These are phyloP conservation scores for Calonectria multiphialidica DNA, from an alignment of 2,329 filamentous ascomycete genomes.

Conservation along the genomic window DNA sequence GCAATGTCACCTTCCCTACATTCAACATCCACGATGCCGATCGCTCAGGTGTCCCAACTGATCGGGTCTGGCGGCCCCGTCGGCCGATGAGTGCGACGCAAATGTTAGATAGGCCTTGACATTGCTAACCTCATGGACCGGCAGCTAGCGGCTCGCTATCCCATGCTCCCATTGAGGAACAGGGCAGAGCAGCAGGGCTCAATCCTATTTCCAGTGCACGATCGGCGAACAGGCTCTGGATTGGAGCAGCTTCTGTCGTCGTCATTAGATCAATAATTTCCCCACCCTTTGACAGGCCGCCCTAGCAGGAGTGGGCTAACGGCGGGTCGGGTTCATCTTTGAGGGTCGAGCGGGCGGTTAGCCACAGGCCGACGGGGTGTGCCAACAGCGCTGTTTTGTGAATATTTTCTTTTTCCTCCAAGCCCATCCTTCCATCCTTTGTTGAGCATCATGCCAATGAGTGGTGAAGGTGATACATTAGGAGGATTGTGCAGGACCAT, in stretches of 20 bases:
- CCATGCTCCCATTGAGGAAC: not conserved
- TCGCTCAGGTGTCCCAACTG: constrained; percentile 3
- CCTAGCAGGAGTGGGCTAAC: not conserved
- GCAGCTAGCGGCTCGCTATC: not conserved
- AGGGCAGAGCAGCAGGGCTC: not conserved
- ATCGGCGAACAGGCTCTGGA: not conserved
- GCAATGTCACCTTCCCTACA: constrained; percentile 7
- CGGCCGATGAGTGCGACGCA: not conserved
- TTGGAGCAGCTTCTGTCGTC: not conserved
- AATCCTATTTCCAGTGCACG: not conserved
- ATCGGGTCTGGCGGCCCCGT: not conserved
- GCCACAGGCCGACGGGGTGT: not conserved
- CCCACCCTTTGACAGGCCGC: constrained; percentile 11
- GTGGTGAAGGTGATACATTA: not conserved
- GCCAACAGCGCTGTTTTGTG: not conserved
- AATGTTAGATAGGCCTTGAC: not conserved
- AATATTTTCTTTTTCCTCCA: not conserved
- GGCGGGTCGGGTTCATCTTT: constrained; percentile 5
- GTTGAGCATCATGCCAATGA: not conserved
- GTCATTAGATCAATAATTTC: constrained; percentile 1
- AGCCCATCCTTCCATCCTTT: not conserved
- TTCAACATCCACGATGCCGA: constrained; percentile 5
- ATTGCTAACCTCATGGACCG: not conserved
- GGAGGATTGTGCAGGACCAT: not conserved
- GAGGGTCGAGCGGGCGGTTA: not conserved